These are phyloP conservation scores for Corchorus capsularis DNA, from an alignment of 345 rosid genomes.

Conservation along the genomic window DNA sequence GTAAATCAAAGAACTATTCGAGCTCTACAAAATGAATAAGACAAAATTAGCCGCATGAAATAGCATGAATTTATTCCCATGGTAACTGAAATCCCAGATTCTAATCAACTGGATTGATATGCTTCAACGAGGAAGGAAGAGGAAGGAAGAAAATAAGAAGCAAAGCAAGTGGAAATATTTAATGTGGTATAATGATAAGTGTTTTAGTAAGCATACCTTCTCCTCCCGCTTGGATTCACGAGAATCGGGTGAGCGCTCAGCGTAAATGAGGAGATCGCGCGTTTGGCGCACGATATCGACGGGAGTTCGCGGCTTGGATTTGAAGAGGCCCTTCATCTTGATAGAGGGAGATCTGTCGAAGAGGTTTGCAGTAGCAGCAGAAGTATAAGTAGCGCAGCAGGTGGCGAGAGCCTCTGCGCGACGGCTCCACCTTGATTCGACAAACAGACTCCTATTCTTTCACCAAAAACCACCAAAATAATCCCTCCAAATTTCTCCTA, in stretches of 20 bases:
- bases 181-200: neutral
- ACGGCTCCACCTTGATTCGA: conserved; percentile 41
- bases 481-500: conserved; percentile 13
- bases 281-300: conserved; percentile 81
- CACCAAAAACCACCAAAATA: neutral
- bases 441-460: conserved; percentile 48
- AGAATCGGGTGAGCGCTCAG: conserved; percentile 38
- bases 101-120: neutral
- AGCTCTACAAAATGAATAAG: neutral
- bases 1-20: neutral
- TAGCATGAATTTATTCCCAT: neutral
- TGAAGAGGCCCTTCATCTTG: conserved; percentile 86
- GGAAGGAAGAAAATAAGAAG: too few relatives aligned
- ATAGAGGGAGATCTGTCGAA: neutral
- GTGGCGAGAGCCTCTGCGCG: conserved; percentile 39
- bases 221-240: conserved; percentile 69
- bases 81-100: neutral
- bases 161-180: neutral
- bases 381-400: conserved; percentile 26
- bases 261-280: conserved; percentile 78
- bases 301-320: conserved; percentile 87
- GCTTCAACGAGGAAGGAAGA: too few relatives aligned
- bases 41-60: neutral
- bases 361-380: conserved; percentile 16
- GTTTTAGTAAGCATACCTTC: conserved; percentile 38